A percentile compares a stretch with the other conserved stretches of the same genome.
These are phyloP conservation scores for Kluyveromyces sp. DNA, from an alignment of 1,139 yeast genomes.

Conservation along the genomic window DNA sequence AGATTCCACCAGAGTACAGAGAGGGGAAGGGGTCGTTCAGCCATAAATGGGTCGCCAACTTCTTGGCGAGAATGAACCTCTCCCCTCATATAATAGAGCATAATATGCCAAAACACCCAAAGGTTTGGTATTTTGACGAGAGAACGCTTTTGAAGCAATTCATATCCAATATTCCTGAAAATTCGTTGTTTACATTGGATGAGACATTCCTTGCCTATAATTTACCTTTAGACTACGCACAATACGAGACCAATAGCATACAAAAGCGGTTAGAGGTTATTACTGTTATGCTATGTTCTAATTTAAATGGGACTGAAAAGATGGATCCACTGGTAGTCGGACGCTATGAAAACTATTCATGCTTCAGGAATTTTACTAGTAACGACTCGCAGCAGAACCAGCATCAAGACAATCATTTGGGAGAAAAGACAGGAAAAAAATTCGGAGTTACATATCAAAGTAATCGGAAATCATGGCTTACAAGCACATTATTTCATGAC, in stretches of 20 bases:
- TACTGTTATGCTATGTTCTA: constrained; percentile 57
- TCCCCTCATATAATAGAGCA: constrained; percentile 42
- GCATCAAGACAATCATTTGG: constrained; percentile 21
- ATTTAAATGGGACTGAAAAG: constrained; percentile 57
- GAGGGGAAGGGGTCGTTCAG: constrained; percentile 61
- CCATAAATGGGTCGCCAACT: constrained; percentile 60
- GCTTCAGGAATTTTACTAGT: constrained; percentile 41
- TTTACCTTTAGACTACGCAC: constrained; percentile 52
- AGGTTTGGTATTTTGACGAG: constrained; percentile 59
- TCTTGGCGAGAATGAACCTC: constrained; percentile 48
- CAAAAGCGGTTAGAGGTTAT: constrained; percentile 35
- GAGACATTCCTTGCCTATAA: constrained; percentile 57
- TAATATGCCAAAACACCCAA: constrained; percentile 44
- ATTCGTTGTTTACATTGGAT: constrained; percentile 53
- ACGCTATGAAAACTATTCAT: constrained; percentile 43
- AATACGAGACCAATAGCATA: constrained; percentile 43
- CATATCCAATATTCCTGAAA: constrained; percentile 37
- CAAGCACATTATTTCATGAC: constrained; percentile 58
- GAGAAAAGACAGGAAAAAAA: constrained; percentile 42
- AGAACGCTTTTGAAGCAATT: constrained; percentile 37
- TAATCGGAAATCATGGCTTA: constrained; percentile 57
- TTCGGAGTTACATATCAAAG: constrained; percentile 53
- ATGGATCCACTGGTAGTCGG: constrained; percentile 57
- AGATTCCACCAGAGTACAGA: constrained; percentile 46
- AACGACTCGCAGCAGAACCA: constrained; percentile 18